Evolutionary conservation across 129 eudicot species (phyloP), one percentile per base, ranked within the genome.

Genomic region (Solidago caesia): DNA sequence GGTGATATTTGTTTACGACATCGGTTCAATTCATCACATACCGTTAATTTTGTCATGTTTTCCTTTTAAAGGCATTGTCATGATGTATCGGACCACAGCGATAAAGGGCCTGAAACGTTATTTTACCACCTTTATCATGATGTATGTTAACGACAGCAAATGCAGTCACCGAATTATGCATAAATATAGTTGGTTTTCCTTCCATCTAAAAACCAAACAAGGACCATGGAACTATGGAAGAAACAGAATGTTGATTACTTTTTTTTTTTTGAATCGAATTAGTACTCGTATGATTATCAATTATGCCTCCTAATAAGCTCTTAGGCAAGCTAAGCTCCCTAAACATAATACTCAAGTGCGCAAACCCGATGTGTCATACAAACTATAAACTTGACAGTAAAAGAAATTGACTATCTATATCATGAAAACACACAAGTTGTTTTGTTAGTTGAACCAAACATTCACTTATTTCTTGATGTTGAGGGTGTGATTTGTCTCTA

Each of bases 401-500:
- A 25, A 74, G 6, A 62, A 74, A 62, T 7, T 74, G 25, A 75
- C 26, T 45, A 65, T 48, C 56, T 56, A 52, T 56, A 76, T 67
- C 70, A 44, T 82, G 84, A 26, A 51, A 52, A 16, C 75, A 72
- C 59, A 76, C 84, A 62, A 87, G 73, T 71, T 88, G 94, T 51
- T 73, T 82, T 10, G 83, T 75, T 63, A 90, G 49, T 64, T 72
- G 86, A 60, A 71, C 45, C 71, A 90, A 74, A 63, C 89, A 82
- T 64, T 80, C 84, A 68, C 68, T 75, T 7, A 91, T 86, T 75
- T 82, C 70, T 39, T 77, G 75, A n/a, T 84, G 58, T 55, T 79
- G 79, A 72, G 92, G 87, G 69, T 91, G 91, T 13, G 84, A 82
- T 77, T 83, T 84, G 72, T 91, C 97, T 72, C 90, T 79, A 1